A percentile compares a stretch with the other conserved stretches of the same genome.
Conservation (phyloP, 352 stramenopile species). For the Pythium pyrilobum region DNA sequence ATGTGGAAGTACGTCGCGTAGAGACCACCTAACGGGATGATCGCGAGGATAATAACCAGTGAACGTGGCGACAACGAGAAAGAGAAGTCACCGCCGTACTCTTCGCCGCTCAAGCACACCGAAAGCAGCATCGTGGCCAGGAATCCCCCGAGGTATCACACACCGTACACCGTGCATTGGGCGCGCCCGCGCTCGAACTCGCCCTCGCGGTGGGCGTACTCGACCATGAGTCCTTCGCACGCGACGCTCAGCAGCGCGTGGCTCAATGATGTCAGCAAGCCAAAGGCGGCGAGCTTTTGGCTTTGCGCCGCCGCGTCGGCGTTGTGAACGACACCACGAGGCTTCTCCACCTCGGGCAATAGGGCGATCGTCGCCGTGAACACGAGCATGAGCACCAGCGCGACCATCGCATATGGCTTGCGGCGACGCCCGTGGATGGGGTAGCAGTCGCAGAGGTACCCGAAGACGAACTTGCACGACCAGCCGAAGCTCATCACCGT, state of each 20-base stretch:
- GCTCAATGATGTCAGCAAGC: constrained; percentile 9
- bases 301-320: background rate
- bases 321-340: background rate
- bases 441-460: constrained; percentile 17
- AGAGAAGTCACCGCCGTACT: constrained; percentile 15
- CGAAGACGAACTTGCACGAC: constrained; percentile 22
- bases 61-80: constrained; percentile 6
- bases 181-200: constrained; percentile 11
- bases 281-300: constrained; percentile 1
- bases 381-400: background rate
- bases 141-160: constrained; percentile 6
- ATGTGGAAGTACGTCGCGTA: constrained; percentile 6
- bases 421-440: constrained; percentile 19
- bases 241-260: constrained; percentile 12
- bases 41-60: background rate
- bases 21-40: background rate
- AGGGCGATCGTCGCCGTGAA: constrained; percentile 5
- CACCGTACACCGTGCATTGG: background rate
- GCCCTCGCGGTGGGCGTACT: constrained; percentile 19
- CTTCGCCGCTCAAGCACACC: constrained; percentile 6
- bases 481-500: constrained; percentile 8
- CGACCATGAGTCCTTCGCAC: constrained; percentile 19
- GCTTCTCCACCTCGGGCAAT: constrained; percentile 2
- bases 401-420: constrained; percentile 24
- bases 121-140: background rate